Evolutionary conservation across 768 basidiomycete species (phyloP).

Genomic region (Lactarius vividus): DNA sequence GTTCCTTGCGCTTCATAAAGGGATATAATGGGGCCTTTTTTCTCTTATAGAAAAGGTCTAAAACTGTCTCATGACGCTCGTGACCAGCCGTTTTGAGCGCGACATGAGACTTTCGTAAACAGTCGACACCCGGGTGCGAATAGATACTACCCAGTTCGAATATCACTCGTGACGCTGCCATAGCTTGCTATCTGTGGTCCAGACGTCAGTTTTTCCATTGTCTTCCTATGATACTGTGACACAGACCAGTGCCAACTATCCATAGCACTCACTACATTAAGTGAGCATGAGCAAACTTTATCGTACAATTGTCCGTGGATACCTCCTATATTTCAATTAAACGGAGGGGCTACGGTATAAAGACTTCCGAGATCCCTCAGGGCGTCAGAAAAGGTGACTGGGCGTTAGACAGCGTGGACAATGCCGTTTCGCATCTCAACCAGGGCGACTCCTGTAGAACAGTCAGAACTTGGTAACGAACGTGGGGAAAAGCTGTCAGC

Average conservation of each 20-base stretch:
- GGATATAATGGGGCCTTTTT: not conserved
- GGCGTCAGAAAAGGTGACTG: too few species aligned
- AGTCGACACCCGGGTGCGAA: not conserved
- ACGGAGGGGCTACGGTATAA: not conserved
- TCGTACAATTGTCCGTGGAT: not conserved
- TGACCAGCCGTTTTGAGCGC: not conserved
- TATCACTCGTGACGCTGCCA: too few species aligned
- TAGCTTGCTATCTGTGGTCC: too few species aligned
- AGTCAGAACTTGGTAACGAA: not conserved
- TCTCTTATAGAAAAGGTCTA: constrained; percentile 39
- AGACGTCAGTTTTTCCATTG: too few species aligned
- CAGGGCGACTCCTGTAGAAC: not conserved
- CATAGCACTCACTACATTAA: too few species aligned
- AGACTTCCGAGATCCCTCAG: not conserved
- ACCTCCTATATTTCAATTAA: not conserved
- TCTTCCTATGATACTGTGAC: too few species aligned
- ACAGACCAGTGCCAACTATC: too few species aligned
- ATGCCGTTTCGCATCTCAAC: constrained; percentile 4
- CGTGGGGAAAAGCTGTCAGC: not conserved
- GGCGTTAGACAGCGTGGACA: not conserved
- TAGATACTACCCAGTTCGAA: too few species aligned
- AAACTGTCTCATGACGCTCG: constrained; percentile 22
- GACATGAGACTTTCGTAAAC: not conserved
- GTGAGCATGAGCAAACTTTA: too few species aligned
- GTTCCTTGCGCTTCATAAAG: not conserved